Conservation (phyloP, 2,329 filamentous ascomycete species). For the Zopfia rhizophila region DNA sequence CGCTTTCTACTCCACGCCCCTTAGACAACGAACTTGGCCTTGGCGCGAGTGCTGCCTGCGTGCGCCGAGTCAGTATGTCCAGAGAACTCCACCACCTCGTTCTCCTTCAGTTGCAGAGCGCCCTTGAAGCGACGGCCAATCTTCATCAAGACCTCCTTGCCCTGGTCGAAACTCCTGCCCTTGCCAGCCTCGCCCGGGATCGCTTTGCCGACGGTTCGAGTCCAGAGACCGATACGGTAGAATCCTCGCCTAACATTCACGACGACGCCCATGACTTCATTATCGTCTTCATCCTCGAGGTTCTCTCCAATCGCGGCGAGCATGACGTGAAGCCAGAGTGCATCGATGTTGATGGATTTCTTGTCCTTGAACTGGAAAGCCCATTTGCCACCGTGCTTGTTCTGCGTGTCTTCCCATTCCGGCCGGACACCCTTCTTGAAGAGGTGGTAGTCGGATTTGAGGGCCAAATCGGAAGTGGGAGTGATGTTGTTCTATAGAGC, state of each 20-base stretch:
- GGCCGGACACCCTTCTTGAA: conserved; percentile 98
- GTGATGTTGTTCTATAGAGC: conserved; percentile 91
- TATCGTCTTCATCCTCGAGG: conserved; percentile 91
- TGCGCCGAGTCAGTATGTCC: conserved; percentile 96
- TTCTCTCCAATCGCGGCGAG: conserved; percentile 97
- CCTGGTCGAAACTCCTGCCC: conserved; percentile 81
- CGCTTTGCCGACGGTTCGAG: conserved; percentile 88
- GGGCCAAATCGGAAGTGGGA: conserved; percentile 90
- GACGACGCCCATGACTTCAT: conserved; percentile 98
- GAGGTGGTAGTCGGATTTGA: conserved; percentile 99
- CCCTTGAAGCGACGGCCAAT: conserved; percentile 96
- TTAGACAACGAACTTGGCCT: conserved; percentile 90
- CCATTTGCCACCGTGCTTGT: conserved; percentile 99
- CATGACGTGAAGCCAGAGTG: conserved; percentile 97
- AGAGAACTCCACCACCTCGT: conserved; percentile 90
- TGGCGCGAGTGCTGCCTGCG: conserved; percentile 91
- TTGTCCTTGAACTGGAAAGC: conserved; percentile 98
- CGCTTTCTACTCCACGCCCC: too few species aligned
- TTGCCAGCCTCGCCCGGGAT: conserved; percentile 80
- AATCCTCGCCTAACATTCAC: conserved; percentile 99
- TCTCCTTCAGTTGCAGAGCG: conserved; percentile 79
- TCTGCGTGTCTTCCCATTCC: conserved; percentile 98
- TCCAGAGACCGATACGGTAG: conserved; percentile 98
- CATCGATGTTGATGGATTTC: conserved; percentile 89
- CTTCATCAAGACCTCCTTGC: conserved; percentile 81